These are phyloP conservation scores for Kitagawia praeruptora DNA, from an alignment of 129 eudicot species.

Conservation along the genomic window DNA sequence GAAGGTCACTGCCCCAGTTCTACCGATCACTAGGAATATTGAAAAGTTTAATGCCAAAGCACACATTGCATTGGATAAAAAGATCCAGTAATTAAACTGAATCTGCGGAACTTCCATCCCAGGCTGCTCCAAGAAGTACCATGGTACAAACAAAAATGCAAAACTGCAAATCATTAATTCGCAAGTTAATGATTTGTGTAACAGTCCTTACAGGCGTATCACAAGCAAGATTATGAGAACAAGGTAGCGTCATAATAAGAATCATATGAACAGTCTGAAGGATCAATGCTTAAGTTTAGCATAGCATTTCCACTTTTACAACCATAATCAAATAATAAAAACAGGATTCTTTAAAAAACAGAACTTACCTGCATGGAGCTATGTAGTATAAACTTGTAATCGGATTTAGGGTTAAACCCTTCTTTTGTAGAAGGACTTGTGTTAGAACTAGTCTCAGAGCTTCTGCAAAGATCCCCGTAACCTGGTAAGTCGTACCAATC, in stretches of 20 bases:
- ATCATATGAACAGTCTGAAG: not conserved
- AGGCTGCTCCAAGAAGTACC: conserved; percentile 89
- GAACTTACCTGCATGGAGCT: conserved; percentile 95
- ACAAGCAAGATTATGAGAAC: not conserved
- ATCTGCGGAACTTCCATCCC: conserved; percentile 73
- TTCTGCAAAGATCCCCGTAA: conserved; percentile 95
- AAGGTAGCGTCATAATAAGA: not conserved
- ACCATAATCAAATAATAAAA: not conserved
- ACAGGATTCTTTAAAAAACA: not conserved
- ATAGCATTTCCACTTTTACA: not conserved
- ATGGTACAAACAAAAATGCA: conserved; percentile 82
- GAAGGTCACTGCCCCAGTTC: conserved; percentile 96
- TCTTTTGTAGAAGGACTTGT: conserved; percentile 93
- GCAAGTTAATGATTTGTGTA: not conserved
- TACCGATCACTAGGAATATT: conserved; percentile 88
- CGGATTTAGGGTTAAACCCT: conserved; percentile 86
- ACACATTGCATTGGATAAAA: conserved; percentile 83
- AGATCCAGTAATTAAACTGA: conserved; percentile 87
- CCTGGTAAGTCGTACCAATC: conserved; percentile 88
- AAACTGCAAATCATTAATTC: conserved; percentile 41
- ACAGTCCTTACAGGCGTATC: not conserved
- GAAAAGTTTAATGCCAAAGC: conserved; percentile 88
- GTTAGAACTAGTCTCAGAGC: conserved; percentile 88
- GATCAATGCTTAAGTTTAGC: not conserved
- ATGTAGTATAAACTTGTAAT: conserved; percentile 94